A percentile compares a stretch with the other conserved stretches of the same genome.
Conservation (phyloP, 345 rosid species). For the Isatis tinctoria region DNA sequence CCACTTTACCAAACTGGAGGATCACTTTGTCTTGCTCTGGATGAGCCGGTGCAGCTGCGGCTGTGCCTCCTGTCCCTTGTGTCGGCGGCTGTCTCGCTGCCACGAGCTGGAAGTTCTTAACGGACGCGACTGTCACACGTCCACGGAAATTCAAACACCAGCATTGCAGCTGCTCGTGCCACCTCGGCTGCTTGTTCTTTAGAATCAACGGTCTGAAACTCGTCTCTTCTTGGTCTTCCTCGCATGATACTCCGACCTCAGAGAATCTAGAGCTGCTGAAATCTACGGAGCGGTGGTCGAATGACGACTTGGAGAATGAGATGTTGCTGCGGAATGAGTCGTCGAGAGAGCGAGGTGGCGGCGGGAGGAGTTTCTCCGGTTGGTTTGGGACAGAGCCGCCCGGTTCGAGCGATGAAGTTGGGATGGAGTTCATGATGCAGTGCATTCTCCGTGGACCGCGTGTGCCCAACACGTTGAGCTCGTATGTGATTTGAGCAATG, state of each 20-base stretch:
- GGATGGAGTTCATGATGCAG: slow-evolving; percentile 62
- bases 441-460: slow-evolving; percentile 68
- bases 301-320: slow-evolving; percentile 50
- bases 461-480: slow-evolving; percentile 58
- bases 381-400: slow-evolving; percentile 61
- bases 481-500: slow-evolving; percentile 52
- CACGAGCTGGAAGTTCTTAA: slow-evolving; percentile 62
- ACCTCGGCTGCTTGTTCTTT: slow-evolving; percentile 64
- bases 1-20: slow-evolving; percentile 93
- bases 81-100: slow-evolving; percentile 41
- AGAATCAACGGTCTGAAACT: slow-evolving; percentile 44
- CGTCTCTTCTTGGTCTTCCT: slow-evolving; percentile 38
- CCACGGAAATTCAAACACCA: slow-evolving; percentile 69
- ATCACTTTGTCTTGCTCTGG: slow-evolving; percentile 81
- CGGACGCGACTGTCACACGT: slow-evolving; percentile 64
- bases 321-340: slow-evolving; percentile 57
- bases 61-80: slow-evolving; percentile 33
- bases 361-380: slow-evolving; percentile 43
- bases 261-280: slow-evolving; percentile 51
- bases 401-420: slow-evolving; percentile 44
- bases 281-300: slow-evolving; percentile 44
- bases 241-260: slow-evolving; percentile 44
- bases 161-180: slow-evolving; percentile 68
- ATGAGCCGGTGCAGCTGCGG: slow-evolving; percentile 37
- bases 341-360: slow-evolving; percentile 41